Evolutionary conservation across 768 basidiomycete genomes (phyloP).

Genomic region (Leccinum aurantiacum): DNA sequence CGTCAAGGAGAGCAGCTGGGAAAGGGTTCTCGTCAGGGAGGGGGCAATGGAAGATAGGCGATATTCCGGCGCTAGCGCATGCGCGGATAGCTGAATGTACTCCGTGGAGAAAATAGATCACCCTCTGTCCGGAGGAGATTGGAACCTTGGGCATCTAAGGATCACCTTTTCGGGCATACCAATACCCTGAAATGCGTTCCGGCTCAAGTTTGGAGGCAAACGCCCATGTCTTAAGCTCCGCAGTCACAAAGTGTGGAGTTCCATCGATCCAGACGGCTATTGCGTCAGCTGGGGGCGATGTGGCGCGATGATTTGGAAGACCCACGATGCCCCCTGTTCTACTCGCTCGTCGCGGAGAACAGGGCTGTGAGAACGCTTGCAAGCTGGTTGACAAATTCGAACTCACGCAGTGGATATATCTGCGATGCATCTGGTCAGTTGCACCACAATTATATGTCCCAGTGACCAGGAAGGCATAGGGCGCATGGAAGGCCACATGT

Average conservation of each 20-base stretch:
- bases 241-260: constrained; percentile 31
- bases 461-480: too few relatives aligned
- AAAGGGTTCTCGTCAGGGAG: constrained; percentile 54
- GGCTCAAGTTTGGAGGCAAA: constrained; percentile 39
- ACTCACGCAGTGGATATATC: too few relatives aligned
- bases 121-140: constrained; percentile 51
- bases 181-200: constrained; percentile 54
- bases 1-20: constrained; percentile 74
- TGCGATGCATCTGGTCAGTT: too few relatives aligned
- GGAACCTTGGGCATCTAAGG: constrained; percentile 34
- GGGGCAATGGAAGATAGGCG: constrained; percentile 55
- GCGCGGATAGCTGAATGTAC: constrained; percentile 53
- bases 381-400: too few relatives aligned
- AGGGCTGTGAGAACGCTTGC: too few relatives aligned
- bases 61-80: constrained; percentile 68
- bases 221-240: constrained; percentile 29
- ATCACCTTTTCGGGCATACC: constrained; percentile 46
- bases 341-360: not conserved
- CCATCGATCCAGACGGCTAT: constrained; percentile 36
- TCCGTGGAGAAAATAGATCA: constrained; percentile 64
- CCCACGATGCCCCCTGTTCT: constrained; percentile 9
- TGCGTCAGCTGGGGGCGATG: constrained; percentile 7
- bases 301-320: constrained; percentile 14
- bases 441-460: too few relatives aligned
- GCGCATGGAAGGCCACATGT: constrained; percentile 36